Evolutionary conservation across 2,329 filamentous ascomycete genomes (phyloP), one percentile per base, ranked within the genome.

Genomic region (Scedosporium aurantiacum): DNA sequence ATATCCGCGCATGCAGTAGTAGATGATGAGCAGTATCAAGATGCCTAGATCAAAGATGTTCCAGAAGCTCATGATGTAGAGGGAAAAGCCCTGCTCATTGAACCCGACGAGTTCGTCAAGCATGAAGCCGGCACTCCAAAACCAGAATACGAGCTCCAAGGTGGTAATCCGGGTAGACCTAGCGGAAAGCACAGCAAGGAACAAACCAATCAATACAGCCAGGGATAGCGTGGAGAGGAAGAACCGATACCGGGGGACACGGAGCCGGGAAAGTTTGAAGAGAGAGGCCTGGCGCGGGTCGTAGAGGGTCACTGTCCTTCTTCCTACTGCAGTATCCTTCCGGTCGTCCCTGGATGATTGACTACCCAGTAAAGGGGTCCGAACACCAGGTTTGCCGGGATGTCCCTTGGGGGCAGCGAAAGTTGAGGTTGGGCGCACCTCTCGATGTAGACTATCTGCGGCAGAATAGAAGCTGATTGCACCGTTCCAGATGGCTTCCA

Each of bases 41-140:
- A 97, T 97, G 7, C 92, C 92, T 43, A 97, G 78, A 70, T 97
- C 93, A 72, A 97, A 96, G 43, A 92, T 85, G 72, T 97, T 97
- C 93, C 93, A 97, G 72, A 97, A 94, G 71, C 91, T 96, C 86
- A 97, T 93, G 69, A 97, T 90, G 74, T 97, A 97, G 32, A 97
- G 82, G 43, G 91, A 92, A 71, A 97, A 97, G 2, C 93, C 93
- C 74, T 97, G 91, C 72, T 97, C 93, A 66, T 92, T 96, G 78
- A 97, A 97, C 10, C 92, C 92, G 18, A 97, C 91, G 23, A 97
- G 82, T 74, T 97, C 93, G 69, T 97, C 93, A 37, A 97, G 83
- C 91, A 97, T 96, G 73, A 95, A 97, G 0, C 93, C 93, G 27
- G 91, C 90, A 70, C 91, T 96, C 92, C 93, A 97, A 72, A 97